These are phyloP conservation scores for Phytopythium kandeliae DNA, from an alignment of 352 stramenopile species.

Conservation along the genomic window DNA sequence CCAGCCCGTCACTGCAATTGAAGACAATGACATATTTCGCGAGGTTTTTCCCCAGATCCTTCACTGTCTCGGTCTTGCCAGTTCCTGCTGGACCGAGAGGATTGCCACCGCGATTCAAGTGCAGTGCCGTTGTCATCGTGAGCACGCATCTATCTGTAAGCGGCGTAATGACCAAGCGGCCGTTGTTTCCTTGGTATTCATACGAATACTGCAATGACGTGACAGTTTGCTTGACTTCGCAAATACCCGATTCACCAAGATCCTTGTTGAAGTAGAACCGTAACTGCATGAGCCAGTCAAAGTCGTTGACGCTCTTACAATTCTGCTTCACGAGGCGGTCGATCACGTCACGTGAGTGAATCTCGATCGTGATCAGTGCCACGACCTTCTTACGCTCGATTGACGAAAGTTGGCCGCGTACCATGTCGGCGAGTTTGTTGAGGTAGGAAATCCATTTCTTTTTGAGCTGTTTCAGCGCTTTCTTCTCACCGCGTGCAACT, in stretches of 20 bases:
- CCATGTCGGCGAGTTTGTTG: constrained; percentile 93
- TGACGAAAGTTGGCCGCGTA: constrained; percentile 82
- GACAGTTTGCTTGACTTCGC: constrained; percentile 84
- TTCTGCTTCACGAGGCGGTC: constrained; percentile 92
- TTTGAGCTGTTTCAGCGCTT: constrained; percentile 88
- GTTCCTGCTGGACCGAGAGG: constrained; percentile 89
- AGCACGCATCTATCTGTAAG: constrained; percentile 91
- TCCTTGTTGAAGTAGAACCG: constrained; percentile 88
- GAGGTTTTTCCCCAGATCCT: constrained; percentile 92
- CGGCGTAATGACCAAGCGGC: constrained; percentile 90
- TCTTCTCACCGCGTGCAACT: constrained; percentile 89
- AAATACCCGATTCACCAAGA: constrained; percentile 71
- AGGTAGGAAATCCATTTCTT: constrained; percentile 94
- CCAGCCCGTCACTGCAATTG: constrained; percentile 92
- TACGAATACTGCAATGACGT: constrained; percentile 84
- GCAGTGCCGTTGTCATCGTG: constrained; percentile 91
- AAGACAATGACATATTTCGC: constrained; percentile 94
- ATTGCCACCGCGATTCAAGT: constrained; percentile 89
- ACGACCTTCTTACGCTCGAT: constrained; percentile 96
- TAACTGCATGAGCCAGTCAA: constrained; percentile 88
- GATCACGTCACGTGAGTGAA: constrained; percentile 95
- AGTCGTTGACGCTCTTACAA: constrained; percentile 89
- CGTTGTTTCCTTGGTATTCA: constrained; percentile 85
- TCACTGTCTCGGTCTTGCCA: constrained; percentile 94
- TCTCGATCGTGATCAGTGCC: constrained; percentile 96